These are phyloP conservation scores for Globisporangium paddicum DNA, from an alignment of 352 stramenopile species.

Conservation along the genomic window DNA sequence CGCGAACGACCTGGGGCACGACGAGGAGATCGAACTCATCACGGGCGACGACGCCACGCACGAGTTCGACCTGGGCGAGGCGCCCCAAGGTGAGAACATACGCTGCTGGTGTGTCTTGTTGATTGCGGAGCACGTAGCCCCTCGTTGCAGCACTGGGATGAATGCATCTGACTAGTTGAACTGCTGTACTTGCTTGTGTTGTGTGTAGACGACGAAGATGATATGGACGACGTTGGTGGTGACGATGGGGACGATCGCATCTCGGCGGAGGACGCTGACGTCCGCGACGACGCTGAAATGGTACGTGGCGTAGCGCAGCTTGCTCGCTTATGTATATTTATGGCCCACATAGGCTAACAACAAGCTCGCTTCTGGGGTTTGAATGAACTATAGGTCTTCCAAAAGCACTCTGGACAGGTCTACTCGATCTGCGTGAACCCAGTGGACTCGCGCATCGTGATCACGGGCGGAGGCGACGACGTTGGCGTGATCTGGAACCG, in stretches of 20 bases:
- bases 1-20: conserved; percentile 27
- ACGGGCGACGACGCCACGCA: conserved; percentile 69
- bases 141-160: background rate
- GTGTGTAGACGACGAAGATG: conserved; percentile 61
- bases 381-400: conserved; percentile 46
- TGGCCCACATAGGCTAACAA: background rate
- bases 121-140: background rate
- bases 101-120: background rate
- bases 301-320: conserved; percentile 16
- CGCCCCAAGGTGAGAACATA: conserved; percentile 50
- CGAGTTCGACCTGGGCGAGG: conserved; percentile 83
- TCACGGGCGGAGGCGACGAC: conserved; percentile 83
- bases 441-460: conserved; percentile 70
- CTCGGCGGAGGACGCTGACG: conserved; percentile 57
- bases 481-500: conserved; percentile 85
- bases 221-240: conserved; percentile 40
- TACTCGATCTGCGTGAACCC: conserved; percentile 84
- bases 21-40: conserved; percentile 83
- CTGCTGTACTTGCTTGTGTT: background rate
- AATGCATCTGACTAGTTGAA: background rate
- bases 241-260: conserved; percentile 59
- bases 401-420: conserved; percentile 70
- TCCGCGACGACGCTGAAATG: conserved; percentile 73
- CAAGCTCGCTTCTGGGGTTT: background rate
- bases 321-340: background rate